Base-by-base conservation (phyloP, 2,329 filamentous ascomycete species). In the Diaporthe batatas region DNA sequence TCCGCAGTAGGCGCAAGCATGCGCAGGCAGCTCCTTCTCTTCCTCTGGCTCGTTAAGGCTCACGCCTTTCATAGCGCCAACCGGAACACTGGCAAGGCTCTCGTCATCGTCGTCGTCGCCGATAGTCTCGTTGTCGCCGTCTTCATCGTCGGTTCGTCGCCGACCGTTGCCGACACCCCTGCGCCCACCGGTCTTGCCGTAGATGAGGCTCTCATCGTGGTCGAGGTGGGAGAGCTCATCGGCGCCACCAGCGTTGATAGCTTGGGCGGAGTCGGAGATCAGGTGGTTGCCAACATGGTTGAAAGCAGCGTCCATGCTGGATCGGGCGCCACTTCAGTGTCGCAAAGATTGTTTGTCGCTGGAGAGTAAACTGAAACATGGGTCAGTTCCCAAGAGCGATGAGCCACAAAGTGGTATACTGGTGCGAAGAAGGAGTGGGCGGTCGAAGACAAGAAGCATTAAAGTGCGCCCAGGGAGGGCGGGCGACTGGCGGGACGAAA, bases 1-100 rank as follows among this genome's bases (percentile, higher is more conserved):
- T 73, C 96, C 96, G 82, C 96, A 99, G 83, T 98, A 98, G 91
- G 95, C 94, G 92, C 96, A 99, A 77, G 97, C 96, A 86, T 99
- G 96, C 75, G 94, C 87, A 34, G 96, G 96, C 70, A 98, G 90
- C 82, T 98, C 94, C 79, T 95, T 95, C 78, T 97, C 94, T 80
- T 97, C 94, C 77, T 97, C 94, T 12, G 87, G 74, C 76, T 86
- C 82, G 82, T 86, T 81, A 58, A 92, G 80, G 75, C 86, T 89
- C 76, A 91, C 80, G 68, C 91, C 92, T 78, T 91, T 92, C 81
- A 92, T 87, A 62, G 92, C 93, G 76, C 94, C 94, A 39, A 95
- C 89, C 11, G 94, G 91, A 77, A 94, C 91, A 80, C 95, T 98
- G 55, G 93, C 92, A 80, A 97, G 79, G 78, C 90, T 92, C 81